A percentile compares a stretch with the other conserved stretches of the same genome.
These are phyloP conservation scores for Suillus spraguei DNA, from an alignment of 768 basidiomycete genomes.

Conservation along the genomic window DNA sequence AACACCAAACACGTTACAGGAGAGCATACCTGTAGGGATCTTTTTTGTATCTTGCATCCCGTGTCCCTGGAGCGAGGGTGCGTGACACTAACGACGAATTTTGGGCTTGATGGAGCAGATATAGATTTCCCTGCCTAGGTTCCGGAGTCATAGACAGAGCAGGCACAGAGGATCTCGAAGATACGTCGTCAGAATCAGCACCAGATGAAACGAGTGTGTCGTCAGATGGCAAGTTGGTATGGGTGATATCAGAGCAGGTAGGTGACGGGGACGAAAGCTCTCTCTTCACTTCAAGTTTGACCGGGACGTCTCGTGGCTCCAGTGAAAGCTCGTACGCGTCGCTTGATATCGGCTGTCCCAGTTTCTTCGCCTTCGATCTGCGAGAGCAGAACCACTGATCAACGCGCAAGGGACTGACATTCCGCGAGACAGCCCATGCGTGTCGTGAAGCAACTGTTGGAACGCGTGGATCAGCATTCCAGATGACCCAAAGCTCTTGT, in stretches of 20 bases:
- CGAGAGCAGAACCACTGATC: constrained; percentile 32
- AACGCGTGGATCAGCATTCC: constrained; percentile 30
- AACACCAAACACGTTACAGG: background rate
- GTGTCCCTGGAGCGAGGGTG: background rate
- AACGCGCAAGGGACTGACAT: constrained; percentile 22
- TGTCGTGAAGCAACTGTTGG: constrained; percentile 30
- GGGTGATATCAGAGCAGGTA: background rate
- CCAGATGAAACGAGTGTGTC: constrained; percentile 23
- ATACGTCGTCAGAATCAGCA: too few species aligned
- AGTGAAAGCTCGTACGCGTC: constrained; percentile 27
- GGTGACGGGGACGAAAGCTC: constrained; percentile 11
- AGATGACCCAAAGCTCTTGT: constrained; percentile 32
- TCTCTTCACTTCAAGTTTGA: constrained; percentile 15
- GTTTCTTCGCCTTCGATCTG: constrained; percentile 26
- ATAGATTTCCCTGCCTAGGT: background rate
- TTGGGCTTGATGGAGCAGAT: background rate
- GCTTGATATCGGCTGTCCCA: constrained; percentile 19
- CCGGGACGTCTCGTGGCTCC: background rate
- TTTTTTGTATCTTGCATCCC: background rate
- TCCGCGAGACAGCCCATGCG: constrained; percentile 28
- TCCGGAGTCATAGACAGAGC: background rate
- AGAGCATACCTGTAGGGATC: background rate
- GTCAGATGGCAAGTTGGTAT: constrained; percentile 22
- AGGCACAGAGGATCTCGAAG: background rate
- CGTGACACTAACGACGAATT: background rate